Conservation (phyloP, 768 basidiomycete species). For the Phallus indusiatus region DNA sequence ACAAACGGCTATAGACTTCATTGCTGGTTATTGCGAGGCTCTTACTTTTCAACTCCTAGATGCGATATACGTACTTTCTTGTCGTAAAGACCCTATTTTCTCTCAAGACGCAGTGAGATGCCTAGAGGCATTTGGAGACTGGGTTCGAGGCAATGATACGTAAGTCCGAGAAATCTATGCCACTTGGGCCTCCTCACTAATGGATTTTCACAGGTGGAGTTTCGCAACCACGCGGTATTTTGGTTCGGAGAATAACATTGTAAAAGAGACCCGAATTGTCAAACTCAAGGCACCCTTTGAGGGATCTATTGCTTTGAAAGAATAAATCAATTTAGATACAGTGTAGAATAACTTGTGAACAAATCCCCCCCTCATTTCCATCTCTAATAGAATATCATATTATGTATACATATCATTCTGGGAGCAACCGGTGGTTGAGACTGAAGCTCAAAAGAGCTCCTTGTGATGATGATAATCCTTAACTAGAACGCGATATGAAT, state of each 20-base stretch:
- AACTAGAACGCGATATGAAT: too few relatives aligned
- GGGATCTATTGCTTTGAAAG: background rate
- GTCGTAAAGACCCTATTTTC: background rate
- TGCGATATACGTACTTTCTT: background rate
- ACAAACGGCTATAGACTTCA: constrained; percentile 19
- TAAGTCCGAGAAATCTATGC: background rate
- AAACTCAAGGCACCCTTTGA: background rate
- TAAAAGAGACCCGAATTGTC: background rate
- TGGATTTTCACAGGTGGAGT: background rate
- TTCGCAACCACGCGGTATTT: background rate
- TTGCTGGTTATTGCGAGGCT: background rate
- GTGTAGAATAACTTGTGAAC: too few relatives aligned
- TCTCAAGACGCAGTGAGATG: background rate
- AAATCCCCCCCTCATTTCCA: too few relatives aligned
- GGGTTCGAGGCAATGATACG: background rate
- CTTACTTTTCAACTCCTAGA: background rate
- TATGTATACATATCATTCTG: too few relatives aligned
- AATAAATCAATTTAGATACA: background rate
- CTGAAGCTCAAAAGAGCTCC: too few relatives aligned
- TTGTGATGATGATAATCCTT: too few relatives aligned
- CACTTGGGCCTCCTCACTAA: too few relatives aligned
- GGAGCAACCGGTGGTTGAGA: too few relatives aligned
- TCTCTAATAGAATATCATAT: too few relatives aligned
- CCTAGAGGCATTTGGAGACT: background rate
- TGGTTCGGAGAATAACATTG: background rate